Percentiles rank a stretch among this genome's conserved stretches.
phyloP scores from a whole-genome alignment of 2,329 filamentous ascomycete species.

The Drechslerella coelobrocha region DNA sequence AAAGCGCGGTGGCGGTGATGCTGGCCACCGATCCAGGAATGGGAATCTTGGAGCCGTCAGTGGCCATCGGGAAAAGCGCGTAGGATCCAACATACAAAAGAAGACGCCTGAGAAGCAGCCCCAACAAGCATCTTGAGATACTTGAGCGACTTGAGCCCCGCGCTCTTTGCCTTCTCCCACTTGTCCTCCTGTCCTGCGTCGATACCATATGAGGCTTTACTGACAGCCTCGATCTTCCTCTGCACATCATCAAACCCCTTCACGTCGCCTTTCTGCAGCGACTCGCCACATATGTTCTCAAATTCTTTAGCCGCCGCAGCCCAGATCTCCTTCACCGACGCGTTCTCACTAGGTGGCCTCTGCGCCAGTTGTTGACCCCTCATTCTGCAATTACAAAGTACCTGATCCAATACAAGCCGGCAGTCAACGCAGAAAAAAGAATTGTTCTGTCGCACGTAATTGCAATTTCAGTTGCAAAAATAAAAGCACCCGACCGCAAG shows the following conservation, averaged over 20 bases:
- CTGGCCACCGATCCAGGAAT: conserved; percentile 50
- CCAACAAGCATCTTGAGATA: conserved; percentile 54
- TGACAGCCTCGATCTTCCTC: conserved; percentile 50
- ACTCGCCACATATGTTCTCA: conserved; percentile 53
- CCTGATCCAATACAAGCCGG: too few relatives aligned
- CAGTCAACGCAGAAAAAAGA: too few relatives aligned
- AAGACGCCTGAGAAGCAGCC: conserved; percentile 52
- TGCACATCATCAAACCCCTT: conserved; percentile 53
- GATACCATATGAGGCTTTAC: conserved; percentile 27
- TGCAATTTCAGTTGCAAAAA: too few relatives aligned
- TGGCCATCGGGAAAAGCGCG: not conserved
- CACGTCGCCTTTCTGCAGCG: conserved; percentile 52
- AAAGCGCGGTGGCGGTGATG: conserved; percentile 51
- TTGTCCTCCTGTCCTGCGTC: conserved; percentile 33
- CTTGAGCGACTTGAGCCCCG: conserved; percentile 54
- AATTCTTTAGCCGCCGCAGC: conserved; percentile 23
- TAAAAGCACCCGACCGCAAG: too few relatives aligned
- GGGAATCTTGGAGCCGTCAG: conserved; percentile 50
- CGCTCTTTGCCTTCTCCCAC: conserved; percentile 54
- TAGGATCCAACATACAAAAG: conserved; percentile 47
- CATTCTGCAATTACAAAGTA: too few relatives aligned
- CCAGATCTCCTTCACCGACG: not conserved
- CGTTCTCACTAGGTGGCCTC: not conserved
- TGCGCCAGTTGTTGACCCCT: not conserved
- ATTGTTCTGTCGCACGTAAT: too few relatives aligned